phyloP scores from a whole-genome alignment of 2,329 filamentous ascomycete genomes.

The Pseudogymnoascus sp. region DNA sequence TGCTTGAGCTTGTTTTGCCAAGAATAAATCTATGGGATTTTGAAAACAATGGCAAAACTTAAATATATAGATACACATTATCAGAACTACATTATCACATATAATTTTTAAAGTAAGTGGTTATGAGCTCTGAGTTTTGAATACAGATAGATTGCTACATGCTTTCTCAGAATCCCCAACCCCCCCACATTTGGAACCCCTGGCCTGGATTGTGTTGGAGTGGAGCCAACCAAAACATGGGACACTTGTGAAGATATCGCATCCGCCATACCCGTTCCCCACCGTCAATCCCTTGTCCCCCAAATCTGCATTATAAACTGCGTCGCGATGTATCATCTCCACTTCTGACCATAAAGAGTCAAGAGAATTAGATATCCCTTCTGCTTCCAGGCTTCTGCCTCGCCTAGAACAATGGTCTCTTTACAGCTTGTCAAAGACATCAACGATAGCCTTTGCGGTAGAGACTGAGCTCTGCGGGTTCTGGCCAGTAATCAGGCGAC shows the following conservation, averaged over 20 bases:
- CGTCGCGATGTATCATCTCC: background rate
- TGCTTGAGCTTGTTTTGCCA: background rate
- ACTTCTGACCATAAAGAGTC: background rate
- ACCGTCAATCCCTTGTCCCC: background rate
- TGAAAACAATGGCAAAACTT: background rate
- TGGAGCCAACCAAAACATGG: background rate
- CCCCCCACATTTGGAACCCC: background rate
- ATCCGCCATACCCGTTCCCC: slow-evolving; percentile 1
- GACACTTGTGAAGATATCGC: background rate
- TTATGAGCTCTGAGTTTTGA: background rate
- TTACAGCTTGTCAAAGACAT: slow-evolving; percentile 4
- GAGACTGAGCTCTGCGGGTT: slow-evolving; percentile 34
- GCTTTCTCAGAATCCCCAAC: background rate
- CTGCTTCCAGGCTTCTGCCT: background rate
- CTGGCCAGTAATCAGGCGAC: slow-evolving; percentile 34
- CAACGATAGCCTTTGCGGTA: slow-evolving; percentile 31
- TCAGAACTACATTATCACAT: background rate
- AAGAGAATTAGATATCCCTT: background rate
- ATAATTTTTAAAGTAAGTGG: background rate
- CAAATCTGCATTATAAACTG: background rate
- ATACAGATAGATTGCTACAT: background rate
- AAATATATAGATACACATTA: background rate
- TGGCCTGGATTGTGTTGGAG: background rate
- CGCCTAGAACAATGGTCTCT: background rate
- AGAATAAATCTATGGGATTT: background rate